Evolutionary conservation across 768 basidiomycete species (phyloP).

Genomic region (Leccinellum albellum): DNA sequence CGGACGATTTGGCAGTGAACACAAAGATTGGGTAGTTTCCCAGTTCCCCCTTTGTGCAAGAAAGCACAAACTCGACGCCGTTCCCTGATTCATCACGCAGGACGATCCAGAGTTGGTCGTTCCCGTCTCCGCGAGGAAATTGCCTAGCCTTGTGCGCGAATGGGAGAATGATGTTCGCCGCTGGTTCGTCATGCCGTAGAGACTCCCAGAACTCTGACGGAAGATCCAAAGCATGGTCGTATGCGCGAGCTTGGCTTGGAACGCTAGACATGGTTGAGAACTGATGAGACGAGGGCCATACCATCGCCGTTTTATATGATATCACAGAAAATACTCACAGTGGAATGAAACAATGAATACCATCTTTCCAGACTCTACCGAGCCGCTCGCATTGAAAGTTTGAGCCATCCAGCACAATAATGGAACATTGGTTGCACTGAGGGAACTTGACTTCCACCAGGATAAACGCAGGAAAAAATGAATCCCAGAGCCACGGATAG

Average conservation of each 20-base stretch:
- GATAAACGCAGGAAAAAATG: not conserved
- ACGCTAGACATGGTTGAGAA: slow-evolving; percentile 21
- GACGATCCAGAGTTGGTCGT: slow-evolving; percentile 32
- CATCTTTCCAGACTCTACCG: not conserved
- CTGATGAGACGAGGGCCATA: slow-evolving; percentile 12
- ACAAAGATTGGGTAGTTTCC: slow-evolving; percentile 69
- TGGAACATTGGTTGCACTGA: slow-evolving; percentile 5
- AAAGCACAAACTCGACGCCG: slow-evolving; percentile 43
- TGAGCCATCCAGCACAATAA: slow-evolving; percentile 18
- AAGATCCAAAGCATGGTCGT: slow-evolving; percentile 16
- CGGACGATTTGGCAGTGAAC: slow-evolving; percentile 41
- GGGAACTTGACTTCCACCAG: not conserved
- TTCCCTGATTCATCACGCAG: slow-evolving; percentile 13
- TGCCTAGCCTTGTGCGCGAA: slow-evolving; percentile 32
- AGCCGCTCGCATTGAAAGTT: slow-evolving; percentile 4
- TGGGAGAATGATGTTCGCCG: slow-evolving; percentile 41
- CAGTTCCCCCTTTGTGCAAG: slow-evolving; percentile 52
- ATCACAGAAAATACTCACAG: not conserved
- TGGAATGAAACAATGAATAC: not conserved
- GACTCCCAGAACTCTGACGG: slow-evolving; percentile 26
- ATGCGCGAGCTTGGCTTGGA: not conserved
- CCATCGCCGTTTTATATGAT: slow-evolving; percentile 7
- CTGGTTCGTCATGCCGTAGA: slow-evolving; percentile 28
- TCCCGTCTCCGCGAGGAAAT: not conserved
- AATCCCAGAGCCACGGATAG: slow-evolving; percentile 11